Base-by-base conservation (phyloP, 768 basidiomycete genomes). In the Strobilomyces dryophilus region DNA sequence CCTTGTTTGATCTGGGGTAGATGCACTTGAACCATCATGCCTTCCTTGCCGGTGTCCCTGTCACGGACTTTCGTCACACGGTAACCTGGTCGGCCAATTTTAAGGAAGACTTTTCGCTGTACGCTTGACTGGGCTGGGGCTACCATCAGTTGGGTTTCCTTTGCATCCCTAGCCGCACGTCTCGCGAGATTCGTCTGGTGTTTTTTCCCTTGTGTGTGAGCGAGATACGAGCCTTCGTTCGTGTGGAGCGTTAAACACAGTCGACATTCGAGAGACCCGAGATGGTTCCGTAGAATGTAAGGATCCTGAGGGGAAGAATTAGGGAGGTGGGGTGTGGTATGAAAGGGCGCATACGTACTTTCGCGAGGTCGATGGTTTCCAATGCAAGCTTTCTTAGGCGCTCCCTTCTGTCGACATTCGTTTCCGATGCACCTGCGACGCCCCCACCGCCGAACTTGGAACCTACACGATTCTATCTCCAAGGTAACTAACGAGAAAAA, bases 171-270 rank as follows among this genome's bases (percentile, higher is more conserved):
- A n/a, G 95, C 95, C 0, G 97, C 97, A 60, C 97, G 87, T 37
- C 97, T 83, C 14, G 97, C 97, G 47, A 99, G 84, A 68, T 98
- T 98, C 4, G 95, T 98, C 69, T 98, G 97, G 68, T 98, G 97
- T 68, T 98, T 99, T 76, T 98, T 99, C 20, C 97, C 97, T 75
- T 98, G 97, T 0, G 97, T 99, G 63, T 99, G 97, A 0, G 97
- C 97, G 45, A 99, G 87, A 69, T 98, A 98, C 14, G 95, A 97
- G 18, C 97, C 97, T 73, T 99, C 97, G 64, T 98, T 98, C n/a
- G 95, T 98, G 73, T 99, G 97, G 11, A 99, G 81, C 0, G 97
- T 99, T 44, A 99, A 75, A 70, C 97, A 98, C 27, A 99, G 81
- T 63, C 95, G 91, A 76, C 97, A 99, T 82, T 98, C 95, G 39